Conservation (phyloP, 352 stramenopile species). For the Pythium dissimile region DNA sequence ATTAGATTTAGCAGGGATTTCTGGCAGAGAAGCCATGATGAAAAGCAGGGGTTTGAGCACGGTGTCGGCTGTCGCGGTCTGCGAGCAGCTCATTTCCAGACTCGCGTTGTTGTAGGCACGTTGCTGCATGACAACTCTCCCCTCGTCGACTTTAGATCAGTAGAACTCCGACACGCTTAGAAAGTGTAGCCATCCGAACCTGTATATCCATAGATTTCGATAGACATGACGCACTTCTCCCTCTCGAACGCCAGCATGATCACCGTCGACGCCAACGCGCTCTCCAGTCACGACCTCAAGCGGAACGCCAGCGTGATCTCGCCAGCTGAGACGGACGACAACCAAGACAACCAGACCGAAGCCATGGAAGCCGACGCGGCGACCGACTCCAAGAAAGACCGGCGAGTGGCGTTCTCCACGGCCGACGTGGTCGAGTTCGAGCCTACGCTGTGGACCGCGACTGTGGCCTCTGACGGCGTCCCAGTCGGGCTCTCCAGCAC, state of each 20-base stretch:
- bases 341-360: conserved; percentile 20
- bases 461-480: conserved; percentile 70
- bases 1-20: conserved; percentile 10
- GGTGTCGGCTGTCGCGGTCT: background rate
- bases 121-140: conserved; percentile 13
- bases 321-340: background rate
- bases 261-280: conserved; percentile 11
- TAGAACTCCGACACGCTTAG: too few species aligned
- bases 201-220: conserved; percentile 3
- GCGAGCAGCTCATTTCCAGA: conserved; percentile 14
- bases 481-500: conserved; percentile 70
- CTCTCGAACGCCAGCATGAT: conserved; percentile 3
- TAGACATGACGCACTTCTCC: conserved; percentile 17
- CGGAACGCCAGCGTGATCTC: background rate
- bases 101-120: conserved; percentile 15
- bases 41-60: conserved; percentile 10
- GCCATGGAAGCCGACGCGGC: conserved; percentile 1
- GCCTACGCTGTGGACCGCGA: conserved; percentile 77
- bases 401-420: conserved; percentile 49
- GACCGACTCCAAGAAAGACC: conserved; percentile 26
- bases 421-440: conserved; percentile 81
- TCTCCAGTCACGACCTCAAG: conserved; percentile 12
- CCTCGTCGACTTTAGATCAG: background rate
- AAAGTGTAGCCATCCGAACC: conserved; percentile 2
- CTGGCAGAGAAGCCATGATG: conserved; percentile 5